Evolutionary conservation across 257 asterid genomes (phyloP).

Genomic region (Solanum lycopersicoides): DNA sequence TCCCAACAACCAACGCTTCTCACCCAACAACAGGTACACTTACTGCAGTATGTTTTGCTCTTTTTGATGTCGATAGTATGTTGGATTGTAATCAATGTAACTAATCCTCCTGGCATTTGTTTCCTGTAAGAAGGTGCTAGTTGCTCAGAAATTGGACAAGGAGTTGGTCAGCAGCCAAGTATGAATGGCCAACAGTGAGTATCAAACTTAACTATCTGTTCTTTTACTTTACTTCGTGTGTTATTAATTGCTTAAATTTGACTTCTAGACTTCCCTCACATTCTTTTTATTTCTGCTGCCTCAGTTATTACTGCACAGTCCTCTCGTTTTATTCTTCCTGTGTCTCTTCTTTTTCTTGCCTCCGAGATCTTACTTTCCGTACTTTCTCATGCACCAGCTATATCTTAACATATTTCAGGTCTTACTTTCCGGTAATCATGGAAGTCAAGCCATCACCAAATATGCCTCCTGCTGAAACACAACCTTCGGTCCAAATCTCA

Average conservation of each 20-base stretch:
- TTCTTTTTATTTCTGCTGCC: neutral
- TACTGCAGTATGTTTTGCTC: neutral
- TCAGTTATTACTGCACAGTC: neutral
- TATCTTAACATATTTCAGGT: slow-evolving; percentile 1
- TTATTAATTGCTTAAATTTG: neutral
- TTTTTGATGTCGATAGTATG: neutral
- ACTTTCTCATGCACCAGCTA: neutral
- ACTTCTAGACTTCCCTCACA: neutral
- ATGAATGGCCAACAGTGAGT: neutral
- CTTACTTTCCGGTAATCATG: neutral
- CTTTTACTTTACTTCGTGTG: neutral
- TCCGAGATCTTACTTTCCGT: neutral
- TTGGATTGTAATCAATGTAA: neutral
- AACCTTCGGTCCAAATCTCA: neutral
- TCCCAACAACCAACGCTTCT: neutral
- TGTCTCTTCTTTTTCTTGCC: neutral
- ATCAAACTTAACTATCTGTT: neutral
- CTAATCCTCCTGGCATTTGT: neutral
- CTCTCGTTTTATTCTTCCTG: neutral
- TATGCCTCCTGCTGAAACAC: slow-evolving; percentile 5
- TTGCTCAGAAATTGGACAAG: neutral
- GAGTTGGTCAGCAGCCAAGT: neutral
- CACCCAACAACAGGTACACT: neutral
- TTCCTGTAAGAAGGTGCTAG: neutral
- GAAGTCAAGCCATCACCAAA: neutral